These are phyloP conservation scores for Puccinia sorghi DNA, from an alignment of 1,284 basidiomycete species.

Conservation along the genomic window DNA sequence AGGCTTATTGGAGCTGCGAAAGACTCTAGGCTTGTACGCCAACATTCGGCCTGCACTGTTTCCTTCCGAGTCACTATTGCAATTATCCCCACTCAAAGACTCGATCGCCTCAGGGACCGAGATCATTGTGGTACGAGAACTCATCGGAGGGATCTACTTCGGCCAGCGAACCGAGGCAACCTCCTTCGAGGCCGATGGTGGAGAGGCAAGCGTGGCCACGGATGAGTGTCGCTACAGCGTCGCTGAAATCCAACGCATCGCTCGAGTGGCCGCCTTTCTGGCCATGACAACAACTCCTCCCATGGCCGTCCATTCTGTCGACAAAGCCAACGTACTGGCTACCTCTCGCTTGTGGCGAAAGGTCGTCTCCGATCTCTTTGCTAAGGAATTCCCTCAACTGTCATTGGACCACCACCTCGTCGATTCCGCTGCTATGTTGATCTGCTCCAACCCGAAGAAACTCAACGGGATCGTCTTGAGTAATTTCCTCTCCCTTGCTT, in stretches of 20 bases:
- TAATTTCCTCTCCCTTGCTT: conserved; percentile 50
- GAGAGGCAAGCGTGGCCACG: conserved; percentile 59
- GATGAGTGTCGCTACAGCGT: conserved; percentile 87
- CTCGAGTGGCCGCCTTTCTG: conserved; percentile 90
- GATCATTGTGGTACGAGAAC: conserved; percentile 91
- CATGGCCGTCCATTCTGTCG: conserved; percentile 85
- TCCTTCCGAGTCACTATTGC: conserved; percentile 83
- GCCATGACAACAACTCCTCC: conserved; percentile 82
- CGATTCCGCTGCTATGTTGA: conserved; percentile 94
- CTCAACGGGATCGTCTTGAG: conserved; percentile 90
- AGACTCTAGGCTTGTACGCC: conserved; percentile 89
- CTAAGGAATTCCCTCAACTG: conserved; percentile 81
- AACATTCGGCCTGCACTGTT: conserved; percentile 98
- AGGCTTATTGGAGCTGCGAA: conserved; percentile 87
- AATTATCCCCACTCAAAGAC: conserved; percentile 88
- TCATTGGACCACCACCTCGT: conserved; percentile 82
- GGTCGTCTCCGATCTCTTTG: conserved; percentile 78
- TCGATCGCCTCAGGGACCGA: conserved; percentile 80
- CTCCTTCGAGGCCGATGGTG: conserved; percentile 63
- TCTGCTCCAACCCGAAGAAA: conserved; percentile 87
- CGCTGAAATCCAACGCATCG: conserved; percentile 88
- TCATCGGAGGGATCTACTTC: conserved; percentile 74
- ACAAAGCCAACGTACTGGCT: conserved; percentile 98
- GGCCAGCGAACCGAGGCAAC: conserved; percentile 84
- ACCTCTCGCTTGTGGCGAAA: conserved; percentile 92